These are phyloP conservation scores for Leccinum pachyderme DNA, from an alignment of 1,284 basidiomycete species.

Conservation along the genomic window DNA sequence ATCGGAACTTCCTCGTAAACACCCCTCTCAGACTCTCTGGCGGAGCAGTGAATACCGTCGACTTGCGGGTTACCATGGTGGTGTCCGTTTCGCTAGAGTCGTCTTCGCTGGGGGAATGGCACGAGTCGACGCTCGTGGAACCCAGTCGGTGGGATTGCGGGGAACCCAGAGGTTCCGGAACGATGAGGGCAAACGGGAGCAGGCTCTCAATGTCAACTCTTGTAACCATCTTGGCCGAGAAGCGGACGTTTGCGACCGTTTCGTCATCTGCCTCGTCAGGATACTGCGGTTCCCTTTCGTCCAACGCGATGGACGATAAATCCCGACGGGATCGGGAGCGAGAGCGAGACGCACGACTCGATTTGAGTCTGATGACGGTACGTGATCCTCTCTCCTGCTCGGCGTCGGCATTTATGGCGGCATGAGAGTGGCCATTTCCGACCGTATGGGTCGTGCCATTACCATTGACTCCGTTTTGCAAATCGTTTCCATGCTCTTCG, in stretches of 20 bases:
- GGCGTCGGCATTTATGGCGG: slow-evolving; percentile 36
- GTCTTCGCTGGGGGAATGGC: slow-evolving; percentile 12
- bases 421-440: slow-evolving; percentile 30
- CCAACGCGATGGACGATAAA: slow-evolving; percentile 49
- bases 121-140: slow-evolving; percentile 18
- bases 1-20: slow-evolving; percentile 73
- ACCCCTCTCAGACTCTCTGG: slow-evolving; percentile 67
- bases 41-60: slow-evolving; percentile 47
- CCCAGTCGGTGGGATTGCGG: slow-evolving; percentile 34
- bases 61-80: slow-evolving; percentile 33
- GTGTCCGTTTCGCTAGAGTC: slow-evolving; percentile 24
- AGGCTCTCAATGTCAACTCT: slow-evolving; percentile 52
- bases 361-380: slow-evolving; percentile 65
- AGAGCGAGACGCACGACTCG: slow-evolving; percentile 51
- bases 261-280: slow-evolving; percentile 58
- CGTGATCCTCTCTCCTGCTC: slow-evolving; percentile 57
- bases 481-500: slow-evolving; percentile 25
- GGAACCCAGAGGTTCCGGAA: slow-evolving; percentile 55
- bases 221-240: slow-evolving; percentile 64
- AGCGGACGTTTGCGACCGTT: slow-evolving; percentile 70
- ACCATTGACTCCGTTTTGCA: slow-evolving; percentile 16
- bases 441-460: slow-evolving; percentile 26
- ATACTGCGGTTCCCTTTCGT: slow-evolving; percentile 45
- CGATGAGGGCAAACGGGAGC: slow-evolving; percentile 76
- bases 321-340: slow-evolving; percentile 71